Percentiles rank a stretch among this genome's conserved stretches.
Evolutionary conservation across 176 grass and related monocot species (phyloP).

Genomic region (Carex scoparia): DNA sequence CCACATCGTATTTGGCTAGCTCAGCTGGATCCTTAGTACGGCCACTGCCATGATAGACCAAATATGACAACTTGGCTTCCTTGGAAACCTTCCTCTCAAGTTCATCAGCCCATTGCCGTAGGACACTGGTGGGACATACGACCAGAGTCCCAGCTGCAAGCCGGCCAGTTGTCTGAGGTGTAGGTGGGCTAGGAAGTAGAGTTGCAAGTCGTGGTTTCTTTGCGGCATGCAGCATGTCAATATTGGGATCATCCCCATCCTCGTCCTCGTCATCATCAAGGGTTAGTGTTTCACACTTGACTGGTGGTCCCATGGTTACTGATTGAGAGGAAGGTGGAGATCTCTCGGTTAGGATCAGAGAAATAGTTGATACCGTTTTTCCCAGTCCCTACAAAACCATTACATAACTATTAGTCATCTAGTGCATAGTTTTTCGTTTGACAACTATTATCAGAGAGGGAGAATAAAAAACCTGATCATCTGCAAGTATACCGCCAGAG

Average conservation of each 20-base stretch:
- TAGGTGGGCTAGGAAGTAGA: neutral
- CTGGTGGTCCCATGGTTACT: conserved; percentile 29
- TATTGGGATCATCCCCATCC: conserved; percentile 31
- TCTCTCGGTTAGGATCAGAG: conserved; percentile 87
- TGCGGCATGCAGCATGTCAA: conserved; percentile 2
- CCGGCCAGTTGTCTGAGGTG: conserved; percentile 21
- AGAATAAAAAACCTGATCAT: conserved; percentile 76
- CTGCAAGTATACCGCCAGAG: conserved; percentile 95
- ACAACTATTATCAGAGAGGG: neutral
- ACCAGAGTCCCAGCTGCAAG: conserved; percentile 96
- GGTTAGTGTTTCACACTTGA: conserved; percentile 70
- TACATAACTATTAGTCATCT: conserved; percentile 25
- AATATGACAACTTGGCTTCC: conserved; percentile 75
- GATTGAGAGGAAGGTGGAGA: conserved; percentile 42
- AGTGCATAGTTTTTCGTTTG: neutral
- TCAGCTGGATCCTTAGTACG: conserved; percentile 79
- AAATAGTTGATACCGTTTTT: conserved; percentile 95
- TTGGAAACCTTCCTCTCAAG: conserved; percentile 74
- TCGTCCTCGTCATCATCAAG: conserved; percentile 78
- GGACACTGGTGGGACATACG: conserved; percentile 98
- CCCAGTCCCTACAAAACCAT: conserved; percentile 70
- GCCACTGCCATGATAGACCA: conserved; percentile 94
- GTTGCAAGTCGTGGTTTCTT: conserved; percentile 31
- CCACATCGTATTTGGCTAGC: conserved; percentile 93
- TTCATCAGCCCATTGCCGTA: conserved; percentile 95